Evolutionary conservation across 257 asterid species (phyloP).

Genomic region (Haberlea rhodopensis): DNA sequence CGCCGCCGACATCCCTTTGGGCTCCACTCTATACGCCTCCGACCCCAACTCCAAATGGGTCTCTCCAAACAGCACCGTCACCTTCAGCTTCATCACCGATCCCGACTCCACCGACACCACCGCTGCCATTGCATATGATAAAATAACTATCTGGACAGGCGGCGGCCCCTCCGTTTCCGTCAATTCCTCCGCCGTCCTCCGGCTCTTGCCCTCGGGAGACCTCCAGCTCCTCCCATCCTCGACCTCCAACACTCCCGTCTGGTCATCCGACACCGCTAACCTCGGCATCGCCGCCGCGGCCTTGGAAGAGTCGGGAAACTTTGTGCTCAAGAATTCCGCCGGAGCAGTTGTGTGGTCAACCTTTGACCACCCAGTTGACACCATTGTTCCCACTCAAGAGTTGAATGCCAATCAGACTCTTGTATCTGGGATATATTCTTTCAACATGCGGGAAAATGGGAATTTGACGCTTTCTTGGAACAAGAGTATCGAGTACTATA

Average conservation of each 20-base stretch:
- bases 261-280: slow-evolving; percentile 47
- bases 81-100: slow-evolving; percentile 33
- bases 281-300: slow-evolving; percentile 41
- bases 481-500: slow-evolving; percentile 44
- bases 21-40: slow-evolving; percentile 46
- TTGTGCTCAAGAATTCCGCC: slow-evolving; percentile 54
- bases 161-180: slow-evolving; percentile 23
- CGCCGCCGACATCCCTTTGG: slow-evolving; percentile 41
- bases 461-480: slow-evolving; percentile 72
- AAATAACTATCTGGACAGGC: slow-evolving; percentile 40
- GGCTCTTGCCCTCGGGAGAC: slow-evolving; percentile 44
- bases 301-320: slow-evolving; percentile 43
- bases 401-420: slow-evolving; percentile 36
- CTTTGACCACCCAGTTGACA: slow-evolving; percentile 68
- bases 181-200: slow-evolving; percentile 43
- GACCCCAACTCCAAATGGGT: slow-evolving; percentile 39
- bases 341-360: slow-evolving; percentile 60
- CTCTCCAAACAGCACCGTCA: slow-evolving; percentile 41
- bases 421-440: slow-evolving; percentile 51
- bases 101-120: slow-evolving; percentile 30
- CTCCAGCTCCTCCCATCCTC: slow-evolving; percentile 50
- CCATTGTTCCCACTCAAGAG: slow-evolving; percentile 59
- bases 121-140: slow-evolving; percentile 41
- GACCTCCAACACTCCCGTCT: slow-evolving; percentile 39
- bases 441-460: slow-evolving; percentile 42